phyloP scores from a whole-genome alignment of 148 eudicot species.

The Persicaria maculosa region DNA sequence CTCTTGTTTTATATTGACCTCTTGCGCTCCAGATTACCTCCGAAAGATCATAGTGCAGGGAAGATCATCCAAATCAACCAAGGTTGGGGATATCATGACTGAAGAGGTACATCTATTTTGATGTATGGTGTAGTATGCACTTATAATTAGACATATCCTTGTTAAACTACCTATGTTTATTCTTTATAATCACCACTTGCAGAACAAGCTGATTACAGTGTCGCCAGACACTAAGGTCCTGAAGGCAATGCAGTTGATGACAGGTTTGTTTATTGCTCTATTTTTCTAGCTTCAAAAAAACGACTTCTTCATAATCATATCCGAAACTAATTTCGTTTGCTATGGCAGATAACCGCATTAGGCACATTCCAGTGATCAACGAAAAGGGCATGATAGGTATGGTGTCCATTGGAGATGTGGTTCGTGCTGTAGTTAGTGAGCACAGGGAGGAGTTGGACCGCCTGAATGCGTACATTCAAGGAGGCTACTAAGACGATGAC shows the following conservation, averaged over 20 bases:
- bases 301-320: neutral
- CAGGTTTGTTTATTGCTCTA: slow-evolving; percentile 36
- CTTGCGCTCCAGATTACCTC: slow-evolving; percentile 65
- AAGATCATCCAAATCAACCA: slow-evolving; percentile 94
- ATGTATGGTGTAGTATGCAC: neutral
- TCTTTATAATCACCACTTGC: slow-evolving; percentile 16
- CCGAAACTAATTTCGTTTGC: neutral
- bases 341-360: slow-evolving; percentile 83
- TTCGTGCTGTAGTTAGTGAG: slow-evolving; percentile 91
- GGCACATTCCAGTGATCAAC: slow-evolving; percentile 89
- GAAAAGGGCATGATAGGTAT: slow-evolving; percentile 72
- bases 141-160: neutral
- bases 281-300: neutral
- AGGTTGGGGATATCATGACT: slow-evolving; percentile 99
- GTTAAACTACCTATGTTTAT: neutral
- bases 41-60: slow-evolving; percentile 99
- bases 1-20: neutral
- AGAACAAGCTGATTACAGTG: slow-evolving; percentile 97
- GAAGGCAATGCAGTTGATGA: slow-evolving; percentile 95
- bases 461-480: slow-evolving; percentile 84
- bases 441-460: slow-evolving; percentile 93
- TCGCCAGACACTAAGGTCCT: slow-evolving; percentile 78
- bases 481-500: slow-evolving; percentile 82
- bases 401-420: slow-evolving; percentile 99
- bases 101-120: slow-evolving; percentile 62